These are phyloP conservation scores for Coccomyxa subellipsoidea DNA, from an alignment of 163 green algal genomes.

Conservation along the genomic window DNA sequence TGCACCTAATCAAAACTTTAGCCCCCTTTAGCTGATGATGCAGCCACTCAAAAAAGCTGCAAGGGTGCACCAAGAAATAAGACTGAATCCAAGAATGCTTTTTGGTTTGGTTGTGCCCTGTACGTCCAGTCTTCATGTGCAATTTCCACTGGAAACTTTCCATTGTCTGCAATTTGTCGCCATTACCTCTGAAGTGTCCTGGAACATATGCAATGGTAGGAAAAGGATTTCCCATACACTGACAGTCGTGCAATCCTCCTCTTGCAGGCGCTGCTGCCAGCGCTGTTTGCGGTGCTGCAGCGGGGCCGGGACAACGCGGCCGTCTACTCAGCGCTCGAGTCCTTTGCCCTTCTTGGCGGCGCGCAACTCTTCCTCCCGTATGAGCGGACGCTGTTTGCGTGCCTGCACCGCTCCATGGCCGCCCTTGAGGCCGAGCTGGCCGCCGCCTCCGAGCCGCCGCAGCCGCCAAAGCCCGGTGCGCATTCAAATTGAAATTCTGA, in stretches of 20 bases:
- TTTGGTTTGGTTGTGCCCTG: too few species aligned
- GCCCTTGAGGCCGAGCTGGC: not conserved
- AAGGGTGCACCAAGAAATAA: not conserved
- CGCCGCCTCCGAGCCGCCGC: slow-evolving; percentile 2
- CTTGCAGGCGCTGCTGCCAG: slow-evolving; percentile 22
- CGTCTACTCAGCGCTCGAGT: slow-evolving; percentile 48
- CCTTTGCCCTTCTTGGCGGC: slow-evolving; percentile 46
- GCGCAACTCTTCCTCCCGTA: slow-evolving; percentile 10
- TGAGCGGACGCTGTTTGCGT: slow-evolving; percentile 16
- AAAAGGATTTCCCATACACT: too few species aligned
- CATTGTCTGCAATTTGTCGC: too few species aligned
- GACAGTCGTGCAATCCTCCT: not conserved
- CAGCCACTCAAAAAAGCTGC: too few species aligned
- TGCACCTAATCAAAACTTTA: not conserved
- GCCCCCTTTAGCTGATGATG: too few species aligned
- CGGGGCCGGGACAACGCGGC: slow-evolving; percentile 44
- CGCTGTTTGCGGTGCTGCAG: slow-evolving; percentile 41
- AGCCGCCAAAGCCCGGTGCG: not conserved
- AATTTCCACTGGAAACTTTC: too few species aligned
- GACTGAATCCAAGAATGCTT: not conserved
- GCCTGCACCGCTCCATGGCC: slow-evolving; percentile 31
- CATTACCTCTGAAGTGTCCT: too few species aligned
- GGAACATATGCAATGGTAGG: too few species aligned
- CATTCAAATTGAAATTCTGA: not conserved
- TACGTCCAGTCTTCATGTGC: too few species aligned